Conservation (phyloP, 2,329 filamentous ascomycete species). For the Arthrocladium fulminans region DNA sequence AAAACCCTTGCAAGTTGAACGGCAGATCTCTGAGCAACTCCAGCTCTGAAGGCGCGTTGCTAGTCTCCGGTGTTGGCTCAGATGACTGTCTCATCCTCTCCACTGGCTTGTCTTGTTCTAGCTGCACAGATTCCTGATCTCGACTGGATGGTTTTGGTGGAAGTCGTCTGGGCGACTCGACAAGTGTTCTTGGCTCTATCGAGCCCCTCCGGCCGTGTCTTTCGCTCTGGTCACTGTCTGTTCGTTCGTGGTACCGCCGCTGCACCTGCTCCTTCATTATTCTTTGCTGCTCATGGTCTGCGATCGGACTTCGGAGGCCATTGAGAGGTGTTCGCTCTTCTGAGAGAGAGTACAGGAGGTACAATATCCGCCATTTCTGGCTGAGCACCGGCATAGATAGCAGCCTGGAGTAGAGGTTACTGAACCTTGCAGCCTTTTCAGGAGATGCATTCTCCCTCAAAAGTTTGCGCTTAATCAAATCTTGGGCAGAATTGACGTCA, state of each 20-base stretch:
- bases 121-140: background rate
- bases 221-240: slow-evolving; percentile 3
- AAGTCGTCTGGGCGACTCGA: background rate
- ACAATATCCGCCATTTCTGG: slow-evolving; percentile 95
- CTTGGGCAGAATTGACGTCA: slow-evolving; percentile 77
- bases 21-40: slow-evolving; percentile 70
- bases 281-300: slow-evolving; percentile 16
- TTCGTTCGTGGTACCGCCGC: background rate
- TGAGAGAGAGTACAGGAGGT: slow-evolving; percentile 75
- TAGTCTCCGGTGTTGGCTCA: background rate
- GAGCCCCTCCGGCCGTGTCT: background rate
- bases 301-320: slow-evolving; percentile 34
- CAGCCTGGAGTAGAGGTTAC: slow-evolving; percentile 81
- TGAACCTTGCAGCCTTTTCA: slow-evolving; percentile 70
- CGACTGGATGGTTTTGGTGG: background rate
- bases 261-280: background rate
- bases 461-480: slow-evolving; percentile 82
- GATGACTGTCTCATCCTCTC: background rate
- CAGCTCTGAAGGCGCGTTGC: slow-evolving; percentile 54
- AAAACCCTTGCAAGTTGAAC: slow-evolving; percentile 86
- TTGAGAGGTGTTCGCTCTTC: slow-evolving; percentile 49
- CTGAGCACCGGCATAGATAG: slow-evolving; percentile 84
- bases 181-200: background rate
- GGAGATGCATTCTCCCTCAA: slow-evolving; percentile 66
- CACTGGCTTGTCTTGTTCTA: background rate